Base-by-base conservation (phyloP, 495 filamentous ascomycete genomes). In the Opeltia flavorubescens region DNA sequence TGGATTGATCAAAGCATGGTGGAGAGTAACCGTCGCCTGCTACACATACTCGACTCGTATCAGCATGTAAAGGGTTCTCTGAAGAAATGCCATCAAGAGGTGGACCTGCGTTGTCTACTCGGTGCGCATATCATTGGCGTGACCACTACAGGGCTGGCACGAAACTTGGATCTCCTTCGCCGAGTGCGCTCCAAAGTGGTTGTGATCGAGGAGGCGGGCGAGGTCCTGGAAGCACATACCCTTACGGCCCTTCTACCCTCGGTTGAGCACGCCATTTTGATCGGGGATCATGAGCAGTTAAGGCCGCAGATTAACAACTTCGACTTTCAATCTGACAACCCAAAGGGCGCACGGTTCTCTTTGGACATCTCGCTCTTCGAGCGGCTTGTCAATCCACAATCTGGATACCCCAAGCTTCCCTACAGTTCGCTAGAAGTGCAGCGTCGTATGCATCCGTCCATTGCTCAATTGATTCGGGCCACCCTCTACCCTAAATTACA, bases 221-320 rank as follows among this genome's bases (percentile, higher is more conserved):
- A 89, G 50, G 80, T 89, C 0, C 60, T 88, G 23, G 83, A 89
- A 53, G 68, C 78, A 0, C 83, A 89, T 56, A 61, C 78, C 0
- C 62, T 89, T 6, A 75, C 80, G 0, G 75, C 82, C 1, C 55
- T 93, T 0, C 55, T 89, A 24, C 84, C 83, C 1, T 74, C 71
- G 0, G 59, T 87, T 4, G 75, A 89, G 54, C 85, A 89, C 50
- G 62, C 67, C 25, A 85, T 89, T 48, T 68, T 80, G 13, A 88
- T 91, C 48, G 84, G 85, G 0, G 85, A 91, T 55, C 84, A 89
- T 52, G 63, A 67, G 5, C 83, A 91, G 50, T 68, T 89, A 6
- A 71, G 80, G 4, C 84, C 85, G 3, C 73, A 78, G 46, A 74
- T 85, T 29, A 65, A 77, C 12, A 83, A 80, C 48, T 81, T 79